Base-by-base conservation (phyloP, 257 asterid species). In the Nicotiana benthamiana region DNA sequence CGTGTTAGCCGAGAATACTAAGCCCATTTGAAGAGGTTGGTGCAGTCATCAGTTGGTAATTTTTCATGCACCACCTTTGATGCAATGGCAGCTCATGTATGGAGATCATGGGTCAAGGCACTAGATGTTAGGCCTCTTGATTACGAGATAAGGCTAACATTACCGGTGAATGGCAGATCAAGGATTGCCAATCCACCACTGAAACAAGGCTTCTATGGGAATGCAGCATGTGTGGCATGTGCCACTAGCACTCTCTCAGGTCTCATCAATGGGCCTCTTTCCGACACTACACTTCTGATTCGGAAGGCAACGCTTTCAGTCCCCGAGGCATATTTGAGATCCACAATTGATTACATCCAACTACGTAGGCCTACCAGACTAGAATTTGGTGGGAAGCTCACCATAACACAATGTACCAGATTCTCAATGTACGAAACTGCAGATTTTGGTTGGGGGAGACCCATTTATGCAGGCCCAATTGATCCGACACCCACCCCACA, bases 391-490 rank as follows among this genome's bases (percentile, higher is more conserved):
- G 99, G 97, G 11, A 95, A 95, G 28, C 81, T 92, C 82, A 86
- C 92, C 0, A 89, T 93, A 80, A 93, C 97, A n/a, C 99, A 95
- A 53, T 95, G 99, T 98, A 95, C 99, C 4, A 89, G 97, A 80
- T 91, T 95, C 82, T 89, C 90, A 0, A 91, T 93, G 3, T 92
- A 93, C 16, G 97, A 93, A 51, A 82, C 90, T 1, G 91, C 95
- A 9, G 97, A 95, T 83, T 95, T 93, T 28, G 98, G 99, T 3
- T 95, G 98, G 98, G 99, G 99, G 24, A 87, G 86, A 79, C 97
- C 97, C 15, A 43, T 85, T 1, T 95, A 95, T 20, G 98, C 97
- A 0, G 99, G 98, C 12, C 97, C 99, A 9, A 93, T 91, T 8
- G 99, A 93, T 85, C 84, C 93, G 17, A 91, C 97, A 17, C 98